phyloP scores from a whole-genome alignment of 2,329 filamentous ascomycete genomes.

The Fusarium haematococcum region DNA sequence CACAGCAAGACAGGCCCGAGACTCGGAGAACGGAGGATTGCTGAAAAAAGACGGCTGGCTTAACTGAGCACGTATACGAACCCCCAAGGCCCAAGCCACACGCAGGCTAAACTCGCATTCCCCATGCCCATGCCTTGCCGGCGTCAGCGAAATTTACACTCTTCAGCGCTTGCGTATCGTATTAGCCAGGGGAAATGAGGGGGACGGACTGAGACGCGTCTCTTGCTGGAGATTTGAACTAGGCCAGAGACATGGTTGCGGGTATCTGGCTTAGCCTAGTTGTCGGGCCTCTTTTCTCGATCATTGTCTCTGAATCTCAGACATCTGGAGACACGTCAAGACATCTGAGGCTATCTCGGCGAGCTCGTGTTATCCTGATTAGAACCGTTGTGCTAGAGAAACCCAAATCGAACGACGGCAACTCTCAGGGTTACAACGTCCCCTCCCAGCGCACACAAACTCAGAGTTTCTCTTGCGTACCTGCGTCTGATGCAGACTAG shows the following conservation, averaged over 20 bases:
- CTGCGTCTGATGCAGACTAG: constrained; percentile 27
- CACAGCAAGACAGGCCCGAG: neutral
- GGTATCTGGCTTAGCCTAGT: constrained; percentile 15
- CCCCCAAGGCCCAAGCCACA: constrained; percentile 3
- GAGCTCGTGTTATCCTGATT: neutral
- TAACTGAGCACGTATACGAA: neutral
- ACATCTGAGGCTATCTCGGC: neutral
- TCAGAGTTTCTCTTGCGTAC: constrained; percentile 10
- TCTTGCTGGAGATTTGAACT: constrained; percentile 3
- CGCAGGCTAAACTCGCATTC: constrained; percentile 13
- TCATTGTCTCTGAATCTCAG: constrained; percentile 18
- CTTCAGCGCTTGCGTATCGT: constrained; percentile 4
- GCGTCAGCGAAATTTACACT: neutral
- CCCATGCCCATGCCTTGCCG: neutral
- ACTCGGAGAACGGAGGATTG: neutral
- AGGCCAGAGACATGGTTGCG: constrained; percentile 28
- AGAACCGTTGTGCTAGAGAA: neutral
- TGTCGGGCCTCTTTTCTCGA: constrained; percentile 15
- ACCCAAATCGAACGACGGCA: constrained; percentile 2
- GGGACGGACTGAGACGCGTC: constrained; percentile 22
- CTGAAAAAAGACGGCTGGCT: neutral
- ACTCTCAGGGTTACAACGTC: constrained; percentile 6
- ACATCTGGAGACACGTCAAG: neutral
- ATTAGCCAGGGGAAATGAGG: constrained; percentile 18
- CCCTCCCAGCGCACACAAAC: neutral